Conservation (phyloP, 208 protist genomes). For the Acanthamoeba castellanii region DNA sequence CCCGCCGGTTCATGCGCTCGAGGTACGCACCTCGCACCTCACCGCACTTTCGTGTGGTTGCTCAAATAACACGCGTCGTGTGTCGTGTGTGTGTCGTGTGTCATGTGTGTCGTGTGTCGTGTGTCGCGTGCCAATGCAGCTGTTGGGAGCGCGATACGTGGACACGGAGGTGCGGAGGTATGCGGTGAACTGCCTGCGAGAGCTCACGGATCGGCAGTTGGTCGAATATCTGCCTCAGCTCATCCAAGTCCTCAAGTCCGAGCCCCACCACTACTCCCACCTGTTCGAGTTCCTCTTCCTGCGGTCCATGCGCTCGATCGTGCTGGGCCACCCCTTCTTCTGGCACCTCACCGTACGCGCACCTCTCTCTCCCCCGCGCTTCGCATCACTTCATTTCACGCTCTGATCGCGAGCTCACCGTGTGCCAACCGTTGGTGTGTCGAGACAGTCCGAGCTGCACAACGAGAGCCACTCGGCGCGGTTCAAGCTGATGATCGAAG, state of each 20-base stretch:
- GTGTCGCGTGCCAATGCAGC: conserved; percentile 76
- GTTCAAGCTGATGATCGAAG: conserved; percentile 29
- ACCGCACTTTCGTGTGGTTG: too few relatives aligned
- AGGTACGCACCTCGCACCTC: background rate
- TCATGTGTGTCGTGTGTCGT: background rate
- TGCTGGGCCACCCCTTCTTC: conserved; percentile 89
- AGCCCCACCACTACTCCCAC: conserved; percentile 89
- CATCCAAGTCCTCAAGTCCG: conserved; percentile 91
- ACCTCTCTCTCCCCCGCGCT: background rate
- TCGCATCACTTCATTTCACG: background rate
- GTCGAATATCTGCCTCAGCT: conserved; percentile 87
- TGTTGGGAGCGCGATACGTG: conserved; percentile 89
- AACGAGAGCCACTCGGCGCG: background rate
- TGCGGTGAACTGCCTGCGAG: conserved; percentile 84
- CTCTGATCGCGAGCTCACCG: background rate
- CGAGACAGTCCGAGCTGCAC: background rate
- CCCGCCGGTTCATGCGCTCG: background rate
- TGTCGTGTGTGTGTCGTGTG: background rate
- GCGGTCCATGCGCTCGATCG: conserved; percentile 85
- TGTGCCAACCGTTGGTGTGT: too few relatives aligned
- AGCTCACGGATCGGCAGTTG: conserved; percentile 84
- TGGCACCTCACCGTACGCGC: conserved; percentile 87
- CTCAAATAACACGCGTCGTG: background rate
- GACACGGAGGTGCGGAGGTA: conserved; percentile 85
- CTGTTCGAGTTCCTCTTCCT: conserved; percentile 90